Evolutionary conservation across 345 rosid genomes (phyloP).

Genomic region (Syzygium aromaticum): DNA sequence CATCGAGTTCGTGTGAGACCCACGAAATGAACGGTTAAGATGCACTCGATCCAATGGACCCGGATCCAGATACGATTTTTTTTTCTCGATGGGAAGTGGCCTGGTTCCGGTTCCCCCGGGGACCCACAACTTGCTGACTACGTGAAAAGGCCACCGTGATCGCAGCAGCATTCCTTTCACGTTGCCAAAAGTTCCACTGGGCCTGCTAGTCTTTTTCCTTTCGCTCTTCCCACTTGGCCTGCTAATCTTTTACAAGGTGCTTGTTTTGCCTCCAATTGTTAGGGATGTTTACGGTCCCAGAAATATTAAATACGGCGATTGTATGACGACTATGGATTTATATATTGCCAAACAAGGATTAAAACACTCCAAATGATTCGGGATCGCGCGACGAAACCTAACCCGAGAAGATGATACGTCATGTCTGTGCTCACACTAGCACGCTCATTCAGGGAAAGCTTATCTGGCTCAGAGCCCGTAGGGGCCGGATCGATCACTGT

Average conservation of each 20-base stretch:
- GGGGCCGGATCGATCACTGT: not conserved
- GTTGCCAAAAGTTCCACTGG: not conserved
- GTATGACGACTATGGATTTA: not conserved
- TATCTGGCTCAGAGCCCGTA: accelerated
- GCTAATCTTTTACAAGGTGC: not conserved
- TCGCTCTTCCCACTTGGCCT: not conserved
- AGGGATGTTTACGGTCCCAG: not conserved
- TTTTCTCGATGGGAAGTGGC: not conserved
- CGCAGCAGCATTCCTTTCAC: not conserved
- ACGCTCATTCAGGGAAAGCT: not conserved
- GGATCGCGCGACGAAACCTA: accelerated
- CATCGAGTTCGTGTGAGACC: too few relatives aligned
- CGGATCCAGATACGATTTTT: not conserved
- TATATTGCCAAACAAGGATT: not conserved
- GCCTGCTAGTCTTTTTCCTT: not conserved
- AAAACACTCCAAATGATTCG: not conserved
- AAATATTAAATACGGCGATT: not conserved
- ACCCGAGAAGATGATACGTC: accelerated
- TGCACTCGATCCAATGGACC: not conserved
- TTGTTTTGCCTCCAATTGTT: not conserved
- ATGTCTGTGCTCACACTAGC: not conserved
- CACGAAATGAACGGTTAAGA: too few relatives aligned
- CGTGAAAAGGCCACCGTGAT: not conserved
- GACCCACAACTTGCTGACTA: not conserved
- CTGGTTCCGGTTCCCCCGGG: not conserved